These are phyloP conservation scores for Dipodascus geniculatus DNA, from an alignment of 805 yeast genomes.

Conservation along the genomic window DNA sequence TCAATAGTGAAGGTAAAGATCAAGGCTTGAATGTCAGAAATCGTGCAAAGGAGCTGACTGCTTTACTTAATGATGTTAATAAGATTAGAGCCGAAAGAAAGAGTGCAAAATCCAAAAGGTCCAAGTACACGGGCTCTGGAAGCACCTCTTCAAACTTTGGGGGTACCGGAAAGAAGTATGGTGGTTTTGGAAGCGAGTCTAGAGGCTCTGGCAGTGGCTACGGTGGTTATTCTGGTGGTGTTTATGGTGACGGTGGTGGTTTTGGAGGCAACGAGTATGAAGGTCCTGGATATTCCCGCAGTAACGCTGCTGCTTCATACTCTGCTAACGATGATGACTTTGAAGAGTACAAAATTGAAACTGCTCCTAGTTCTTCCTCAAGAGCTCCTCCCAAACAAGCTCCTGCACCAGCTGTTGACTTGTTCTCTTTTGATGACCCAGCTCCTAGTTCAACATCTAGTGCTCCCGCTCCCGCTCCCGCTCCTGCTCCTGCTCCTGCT, in stretches of 20 bases:
- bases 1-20: constrained; percentile 87
- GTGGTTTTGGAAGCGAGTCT: constrained; percentile 26
- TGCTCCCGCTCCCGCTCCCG: constrained; percentile 15
- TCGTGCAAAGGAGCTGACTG: constrained; percentile 66
- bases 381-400: constrained; percentile 3
- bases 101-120: constrained; percentile 76
- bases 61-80: constrained; percentile 63
- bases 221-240: constrained; percentile 26
- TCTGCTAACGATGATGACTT: constrained; percentile 26
- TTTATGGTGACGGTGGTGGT: constrained; percentile 33
- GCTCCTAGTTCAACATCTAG: not conserved
- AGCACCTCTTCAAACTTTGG: constrained; percentile 20
- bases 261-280: constrained; percentile 24
- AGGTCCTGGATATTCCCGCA: constrained; percentile 18
- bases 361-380: not conserved
- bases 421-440: constrained; percentile 17
- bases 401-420: constrained; percentile 11
- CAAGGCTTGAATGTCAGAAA: constrained; percentile 94
- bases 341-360: constrained; percentile 26
- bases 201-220: constrained; percentile 13
- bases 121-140: constrained; percentile 74
- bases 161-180: constrained; percentile 24
- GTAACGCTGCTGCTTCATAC: not conserved
- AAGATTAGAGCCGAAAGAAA: constrained; percentile 74
- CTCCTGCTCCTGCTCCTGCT: constrained; percentile 16